Evolutionary conservation across 805 yeast species (phyloP).

Genomic region (Pichia insulana): DNA sequence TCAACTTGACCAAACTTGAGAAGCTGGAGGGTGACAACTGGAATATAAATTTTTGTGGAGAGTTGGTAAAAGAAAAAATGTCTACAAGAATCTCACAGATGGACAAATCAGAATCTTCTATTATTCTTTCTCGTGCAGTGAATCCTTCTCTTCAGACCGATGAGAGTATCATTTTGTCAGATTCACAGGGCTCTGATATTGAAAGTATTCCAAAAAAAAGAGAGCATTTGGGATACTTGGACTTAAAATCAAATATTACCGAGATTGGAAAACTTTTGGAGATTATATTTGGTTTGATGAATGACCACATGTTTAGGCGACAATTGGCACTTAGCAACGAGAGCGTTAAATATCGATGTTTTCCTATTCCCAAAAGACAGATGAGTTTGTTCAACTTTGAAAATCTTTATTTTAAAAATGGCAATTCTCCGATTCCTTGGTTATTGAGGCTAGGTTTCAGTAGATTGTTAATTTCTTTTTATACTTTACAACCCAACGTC

Average conservation of each 20-base stretch:
- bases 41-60: conserved; percentile 10
- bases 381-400: conserved; percentile 20
- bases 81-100: not conserved
- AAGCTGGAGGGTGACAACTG: conserved; percentile 22
- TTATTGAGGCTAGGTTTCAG: conserved; percentile 30
- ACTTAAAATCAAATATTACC: too few relatives aligned
- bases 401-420: conserved; percentile 7
- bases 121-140: not conserved
- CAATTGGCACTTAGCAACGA: conserved; percentile 6
- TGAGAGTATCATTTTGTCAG: conserved; percentile 8
- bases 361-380: conserved; percentile 4
- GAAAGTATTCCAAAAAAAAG: not conserved
- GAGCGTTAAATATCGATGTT: conserved; percentile 13
- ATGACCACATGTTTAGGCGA: conserved; percentile 8
- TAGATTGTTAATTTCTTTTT: conserved; percentile 28
- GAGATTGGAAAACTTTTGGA: too few relatives aligned
- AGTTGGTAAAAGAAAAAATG: not conserved
- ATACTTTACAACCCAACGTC: conserved; percentile 15
- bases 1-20: conserved; percentile 25
- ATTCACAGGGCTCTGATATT: conserved; percentile 1
- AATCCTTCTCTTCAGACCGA: conserved; percentile 8
- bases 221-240: too few relatives aligned
- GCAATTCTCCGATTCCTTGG: conserved; percentile 29
- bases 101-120: not conserved
- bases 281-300: conserved; percentile 14